Evolutionary conservation across 2,329 filamentous ascomycete species (phyloP).

Genomic region (Apiospora hydei): DNA sequence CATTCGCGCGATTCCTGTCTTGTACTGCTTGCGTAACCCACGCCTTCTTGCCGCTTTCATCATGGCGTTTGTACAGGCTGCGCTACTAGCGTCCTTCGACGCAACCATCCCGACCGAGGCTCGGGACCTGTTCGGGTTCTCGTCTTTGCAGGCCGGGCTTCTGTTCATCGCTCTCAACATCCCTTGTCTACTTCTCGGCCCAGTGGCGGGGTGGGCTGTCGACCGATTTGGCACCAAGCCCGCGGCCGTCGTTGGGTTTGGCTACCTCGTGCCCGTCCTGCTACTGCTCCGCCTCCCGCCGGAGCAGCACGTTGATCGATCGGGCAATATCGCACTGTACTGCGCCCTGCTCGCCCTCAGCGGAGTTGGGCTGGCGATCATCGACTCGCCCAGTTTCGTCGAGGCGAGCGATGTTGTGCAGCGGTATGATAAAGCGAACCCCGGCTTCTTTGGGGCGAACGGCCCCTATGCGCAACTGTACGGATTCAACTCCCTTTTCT

Average conservation of each 20-base stretch:
- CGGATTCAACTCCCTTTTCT: constrained; percentile 69
- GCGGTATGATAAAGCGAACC: constrained; percentile 62
- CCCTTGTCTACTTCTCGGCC: constrained; percentile 45
- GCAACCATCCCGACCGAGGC: constrained; percentile 48
- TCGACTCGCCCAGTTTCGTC: constrained; percentile 62
- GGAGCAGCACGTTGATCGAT: constrained; percentile 41
- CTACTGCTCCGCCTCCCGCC: constrained; percentile 66
- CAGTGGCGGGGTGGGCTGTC: constrained; percentile 44
- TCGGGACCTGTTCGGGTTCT: constrained; percentile 45
- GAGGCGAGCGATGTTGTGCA: constrained; percentile 63
- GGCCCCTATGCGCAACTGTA: constrained; percentile 72
- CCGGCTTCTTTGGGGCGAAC: constrained; percentile 59
- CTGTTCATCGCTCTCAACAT: constrained; percentile 47
- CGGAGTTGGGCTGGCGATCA: constrained; percentile 60
- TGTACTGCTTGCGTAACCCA: constrained; percentile 51
- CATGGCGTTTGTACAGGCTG: constrained; percentile 52
- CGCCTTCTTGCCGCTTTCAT: constrained; percentile 48
- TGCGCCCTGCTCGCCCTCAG: constrained; percentile 47
- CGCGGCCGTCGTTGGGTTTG: constrained; percentile 49
- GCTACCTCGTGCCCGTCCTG: constrained; percentile 65
- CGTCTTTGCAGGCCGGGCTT: constrained; percentile 45
- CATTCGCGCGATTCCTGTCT: constrained; percentile 52
- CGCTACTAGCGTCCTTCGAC: constrained; percentile 46
- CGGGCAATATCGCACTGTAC: constrained; percentile 35
- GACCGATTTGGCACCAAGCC: constrained; percentile 46